Base-by-base conservation (phyloP, 2,329 filamentous ascomycete genomes). In the Ambrosiella beaveri region DNA sequence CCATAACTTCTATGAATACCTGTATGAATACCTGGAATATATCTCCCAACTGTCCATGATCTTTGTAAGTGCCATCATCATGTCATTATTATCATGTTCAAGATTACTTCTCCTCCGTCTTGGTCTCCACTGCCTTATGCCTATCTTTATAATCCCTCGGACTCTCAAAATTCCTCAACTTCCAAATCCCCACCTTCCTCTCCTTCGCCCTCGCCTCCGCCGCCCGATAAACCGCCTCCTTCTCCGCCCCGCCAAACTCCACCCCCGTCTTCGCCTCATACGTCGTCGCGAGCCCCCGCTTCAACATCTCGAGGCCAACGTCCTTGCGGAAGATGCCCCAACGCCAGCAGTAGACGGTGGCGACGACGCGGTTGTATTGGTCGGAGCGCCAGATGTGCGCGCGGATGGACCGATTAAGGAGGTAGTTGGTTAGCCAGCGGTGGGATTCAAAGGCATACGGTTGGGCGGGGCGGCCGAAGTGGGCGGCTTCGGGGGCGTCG, bases 211-310 rank as follows among this genome's bases (percentile, higher is more conserved):
- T 74, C 52, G 74, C 75, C 70, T 90, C 83, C 5, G 82, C 82
- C 61, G 73, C 75, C 62, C 80, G 76, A 67, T 91, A 91, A 61
- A 75, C 69, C 53, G 74, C 71, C 64, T 82, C 79, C 58, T 78
- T 73, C 0, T 82, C 81, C 27, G 93, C 93, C 74, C 27, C 27
- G 27, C 27, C 27, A 27, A 93, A 98, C 67, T 97, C 93, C 17
- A 81, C 85, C 2, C 91, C 93, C 4, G 76, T 79, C 70, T 95
- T 97, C 36, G 88, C 91, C 71, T 97, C 93, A 68, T 97, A 98
- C 2, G 93, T 85, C 1, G 88, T 95, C 45, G 91, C 93, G 62
- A 94, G 71, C 0, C 93, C 93, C 19, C 73, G 76, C 71, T 82
- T 86, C 62, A 98, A 71, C 90, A 98, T 94, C 69, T 94, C 86